Evolutionary conservation across 441 rosid species (phyloP).

Genomic region (Corymbia citriodora): DNA sequence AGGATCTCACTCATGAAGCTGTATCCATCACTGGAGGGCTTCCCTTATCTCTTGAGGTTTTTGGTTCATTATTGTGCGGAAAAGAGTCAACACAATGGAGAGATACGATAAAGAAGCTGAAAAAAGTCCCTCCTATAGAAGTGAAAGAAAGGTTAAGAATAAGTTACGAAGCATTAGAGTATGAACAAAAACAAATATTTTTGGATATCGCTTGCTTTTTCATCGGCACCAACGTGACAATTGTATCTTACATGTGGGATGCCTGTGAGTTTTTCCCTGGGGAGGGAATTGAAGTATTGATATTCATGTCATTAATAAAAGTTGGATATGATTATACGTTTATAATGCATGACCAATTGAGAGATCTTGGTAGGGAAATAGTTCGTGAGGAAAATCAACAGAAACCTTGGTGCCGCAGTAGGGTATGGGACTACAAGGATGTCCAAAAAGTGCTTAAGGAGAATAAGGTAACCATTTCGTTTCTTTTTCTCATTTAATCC

Average conservation of each 20-base stretch:
- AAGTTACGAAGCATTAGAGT: accelerated
- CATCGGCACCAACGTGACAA: accelerated
- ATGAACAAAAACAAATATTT: background rate
- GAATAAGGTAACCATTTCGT: accelerated
- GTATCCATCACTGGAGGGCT: background rate
- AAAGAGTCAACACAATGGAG: accelerated
- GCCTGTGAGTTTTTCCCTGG: accelerated
- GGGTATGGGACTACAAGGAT: background rate
- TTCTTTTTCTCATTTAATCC: accelerated
- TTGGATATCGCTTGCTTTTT: background rate
- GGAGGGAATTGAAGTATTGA: background rate
- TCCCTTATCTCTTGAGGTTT: background rate
- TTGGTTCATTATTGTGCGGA: background rate
- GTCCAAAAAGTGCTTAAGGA: accelerated
- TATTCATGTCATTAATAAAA: background rate
- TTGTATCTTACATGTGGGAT: accelerated
- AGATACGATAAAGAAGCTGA: too few relatives aligned
- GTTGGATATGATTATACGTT: accelerated
- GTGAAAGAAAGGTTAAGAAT: background rate
- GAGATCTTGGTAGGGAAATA: background rate
- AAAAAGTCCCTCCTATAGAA: accelerated
- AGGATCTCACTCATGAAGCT: accelerated
- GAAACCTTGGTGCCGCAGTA: accelerated
- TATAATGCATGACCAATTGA: background rate
- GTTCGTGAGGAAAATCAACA: accelerated